Base-by-base conservation (phyloP, 31 red algal species). In the Asparagopsis taxiformis region DNA sequence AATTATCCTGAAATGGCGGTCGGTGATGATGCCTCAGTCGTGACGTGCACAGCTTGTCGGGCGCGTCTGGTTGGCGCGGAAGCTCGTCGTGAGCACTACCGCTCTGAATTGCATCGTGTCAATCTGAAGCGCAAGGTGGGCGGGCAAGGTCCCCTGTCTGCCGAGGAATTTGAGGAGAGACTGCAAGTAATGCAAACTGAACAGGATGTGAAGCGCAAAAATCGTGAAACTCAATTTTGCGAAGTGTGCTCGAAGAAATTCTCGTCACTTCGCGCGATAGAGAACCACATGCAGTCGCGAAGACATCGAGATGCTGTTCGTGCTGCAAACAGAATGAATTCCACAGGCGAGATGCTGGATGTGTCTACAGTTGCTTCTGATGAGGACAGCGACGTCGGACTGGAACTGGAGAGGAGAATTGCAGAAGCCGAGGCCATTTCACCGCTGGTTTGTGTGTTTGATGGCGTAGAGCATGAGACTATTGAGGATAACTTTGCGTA, bases 101-200 rank as follows among this genome's bases (percentile, higher is more conserved):
- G 75, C 28, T 81, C 85, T 1, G 94, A 98, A 50, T 60, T 87
- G 65, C 94, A 98, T 56, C 79, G 87, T 16, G 90, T 93, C 0
- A 98, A 98, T 75, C 60, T 98, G 53, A 93, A 98, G 73, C 85
- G 94, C 39, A 88, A 85, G 60, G 75, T 93, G 19, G 65, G 76
- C 31, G 84, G 85, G 0, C 55, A 93, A 15, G 71, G 52, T 10
- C 84, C 90, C 3, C 59, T 98, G 38, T 70, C 62, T 5, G 44
- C 9, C 48, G 72, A 35, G 16, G 94, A 98, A 28, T 93, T 81
- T 65, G 55, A n/a, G 58, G 23, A 22, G 33, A 28, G 41, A 54
- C 9, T 32, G 39, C 9, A 15, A 64, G 44, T 2, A 55, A 31
- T 19, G 60, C 15, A 6, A 37, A 32, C 68, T 36, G 53, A 28